Base-by-base conservation (phyloP, 148 eudicot genomes). In the Rhododendron kiyosumense region DNA sequence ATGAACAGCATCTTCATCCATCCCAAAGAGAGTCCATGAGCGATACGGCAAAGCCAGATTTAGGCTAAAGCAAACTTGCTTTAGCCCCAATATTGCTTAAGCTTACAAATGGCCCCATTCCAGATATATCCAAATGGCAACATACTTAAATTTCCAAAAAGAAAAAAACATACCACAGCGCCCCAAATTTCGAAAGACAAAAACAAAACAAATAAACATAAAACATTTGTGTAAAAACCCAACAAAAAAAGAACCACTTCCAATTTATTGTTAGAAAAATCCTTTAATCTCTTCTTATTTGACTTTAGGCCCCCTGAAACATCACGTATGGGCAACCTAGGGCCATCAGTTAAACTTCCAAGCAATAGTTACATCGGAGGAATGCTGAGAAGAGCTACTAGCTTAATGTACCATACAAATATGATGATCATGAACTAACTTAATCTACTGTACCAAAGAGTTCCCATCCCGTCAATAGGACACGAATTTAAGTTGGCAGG, bases 1-100 rank as follows among this genome's bases (percentile, higher is more conserved):
- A 83, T 83, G 81, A 85, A 81, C 88, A 74, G 82, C 67, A 28
- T 86, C 86, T 28, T 88, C 61, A 86, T 89, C 94, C 98, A 96
- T 93, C 85, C 69, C 78, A 86, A 81, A 75, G 15, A 78, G 52
- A 41, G 81, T 78, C 24, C 51, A 10, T 41, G 81, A 78, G 52
- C 45, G 3, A 82, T 41, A 24, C 8, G 28, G 61, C 30, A 54
- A 26, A 15, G 74, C 34, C 32, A 5, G 32, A 14, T 65, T 65
- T 65, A 65, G 73, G 73, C 5, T 65, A 65, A 26, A 26, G 14
- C 32, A 26, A 65, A n/a, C 32, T 65, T 65, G 28, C 71, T n/a
- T 65, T 24, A 63, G 69, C 69, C 69, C 32, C 71, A 65, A 26
- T 12, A 28, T 67, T 26, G 34, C 32, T 67, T 28, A 30, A 67